phyloP scores from a whole-genome alignment of 2,329 filamentous ascomycete species.

The Ophiobolus disseminans region DNA sequence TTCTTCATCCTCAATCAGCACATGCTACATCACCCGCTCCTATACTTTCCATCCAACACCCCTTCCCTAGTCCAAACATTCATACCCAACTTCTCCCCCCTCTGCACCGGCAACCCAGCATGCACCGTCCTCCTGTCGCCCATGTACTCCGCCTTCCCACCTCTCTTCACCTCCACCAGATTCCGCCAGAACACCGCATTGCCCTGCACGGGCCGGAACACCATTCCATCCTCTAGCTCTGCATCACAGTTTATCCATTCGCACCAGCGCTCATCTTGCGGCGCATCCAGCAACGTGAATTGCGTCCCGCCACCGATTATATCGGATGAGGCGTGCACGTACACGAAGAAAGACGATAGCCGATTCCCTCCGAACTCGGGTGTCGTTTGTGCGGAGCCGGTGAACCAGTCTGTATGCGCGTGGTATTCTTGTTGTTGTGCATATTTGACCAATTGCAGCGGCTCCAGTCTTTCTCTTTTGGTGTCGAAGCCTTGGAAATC shows the following conservation, averaged over 20 bases:
- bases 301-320: constrained; percentile 65
- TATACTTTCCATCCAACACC: constrained; percentile 23
- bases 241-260: constrained; percentile 61
- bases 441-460: constrained; percentile 56
- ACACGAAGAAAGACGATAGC: constrained; percentile 66
- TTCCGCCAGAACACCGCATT: constrained; percentile 69
- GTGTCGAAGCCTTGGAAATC: constrained; percentile 62
- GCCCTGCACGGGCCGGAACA: constrained; percentile 62
- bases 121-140: constrained; percentile 58
- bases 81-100: constrained; percentile 59
- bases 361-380: constrained; percentile 43
- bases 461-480: constrained; percentile 58
- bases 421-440: constrained; percentile 61
- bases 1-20: constrained; percentile 6
- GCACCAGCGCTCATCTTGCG: constrained; percentile 59
- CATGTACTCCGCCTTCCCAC: constrained; percentile 59
- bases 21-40: constrained; percentile 22
- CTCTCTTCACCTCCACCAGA: constrained; percentile 60
- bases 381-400: constrained; percentile 22
- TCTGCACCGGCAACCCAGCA: constrained; percentile 62
- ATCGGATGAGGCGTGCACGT: constrained; percentile 52
- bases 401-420: constrained; percentile 64
- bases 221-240: constrained; percentile 54
- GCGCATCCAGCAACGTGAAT: constrained; percentile 60
- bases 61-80: constrained; percentile 35